Conservation (phyloP, 805 yeast species). For the Teunomyces stri region DNA sequence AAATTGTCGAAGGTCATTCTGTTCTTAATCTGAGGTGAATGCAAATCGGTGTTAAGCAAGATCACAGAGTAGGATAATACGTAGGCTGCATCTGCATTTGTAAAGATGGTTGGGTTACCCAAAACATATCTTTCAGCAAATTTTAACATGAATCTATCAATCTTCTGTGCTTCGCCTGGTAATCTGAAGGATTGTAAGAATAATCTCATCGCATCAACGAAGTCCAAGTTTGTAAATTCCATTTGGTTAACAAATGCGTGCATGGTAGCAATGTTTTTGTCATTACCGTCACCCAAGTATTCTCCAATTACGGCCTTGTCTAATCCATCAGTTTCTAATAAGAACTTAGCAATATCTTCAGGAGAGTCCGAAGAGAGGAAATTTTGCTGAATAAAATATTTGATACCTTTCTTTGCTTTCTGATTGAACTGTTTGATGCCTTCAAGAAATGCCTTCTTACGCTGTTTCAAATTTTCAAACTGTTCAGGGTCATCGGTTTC, state of each 20-base stretch:
- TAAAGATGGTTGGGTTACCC: conserved; percentile 84
- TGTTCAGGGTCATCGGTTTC: conserved; percentile 74
- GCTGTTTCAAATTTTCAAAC: conserved; percentile 78
- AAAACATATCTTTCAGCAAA: conserved; percentile 90
- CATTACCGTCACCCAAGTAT: conserved; percentile 85
- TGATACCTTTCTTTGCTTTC: conserved; percentile 80
- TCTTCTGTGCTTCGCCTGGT: conserved; percentile 98
- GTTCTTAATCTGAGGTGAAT: conserved; percentile 79
- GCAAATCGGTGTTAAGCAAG: conserved; percentile 92
- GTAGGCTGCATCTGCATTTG: conserved; percentile 93
- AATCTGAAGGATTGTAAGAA: conserved; percentile 86
- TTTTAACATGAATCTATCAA: conserved; percentile 93
- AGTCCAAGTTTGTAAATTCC: conserved; percentile 66
- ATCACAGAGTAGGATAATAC: conserved; percentile 89
- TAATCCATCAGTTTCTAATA: conserved; percentile 68
- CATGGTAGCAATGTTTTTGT: conserved; percentile 76
- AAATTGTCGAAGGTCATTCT: conserved; percentile 90
- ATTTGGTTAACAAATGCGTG: conserved; percentile 88
- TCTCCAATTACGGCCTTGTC: conserved; percentile 89
- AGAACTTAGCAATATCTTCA: conserved; percentile 66
- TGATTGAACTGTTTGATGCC: conserved; percentile 78
- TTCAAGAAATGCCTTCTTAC: conserved; percentile 78
- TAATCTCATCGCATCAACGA: conserved; percentile 81
- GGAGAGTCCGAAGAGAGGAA: conserved; percentile 66
- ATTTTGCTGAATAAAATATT: conserved; percentile 55